Percentiles rank a stretch among this genome's conserved stretches.
Conservation (phyloP, 1,284 basidiomycete genomes). For the Austroboletus rostrupii region DNA sequence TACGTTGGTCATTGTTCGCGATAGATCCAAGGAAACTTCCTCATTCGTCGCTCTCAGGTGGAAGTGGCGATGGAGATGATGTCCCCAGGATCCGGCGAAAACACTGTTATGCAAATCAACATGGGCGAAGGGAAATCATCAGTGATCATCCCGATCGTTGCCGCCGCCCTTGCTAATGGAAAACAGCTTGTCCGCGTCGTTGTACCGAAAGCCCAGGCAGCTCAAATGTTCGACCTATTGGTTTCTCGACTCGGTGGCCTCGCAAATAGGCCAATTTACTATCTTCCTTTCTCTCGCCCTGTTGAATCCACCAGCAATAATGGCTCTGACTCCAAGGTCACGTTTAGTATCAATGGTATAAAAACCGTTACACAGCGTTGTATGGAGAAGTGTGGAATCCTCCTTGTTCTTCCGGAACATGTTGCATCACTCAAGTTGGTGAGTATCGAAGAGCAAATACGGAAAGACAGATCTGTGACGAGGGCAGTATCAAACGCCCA, state of each 20-base stretch:
- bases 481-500: not conserved
- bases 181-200: slow-evolving; percentile 43
- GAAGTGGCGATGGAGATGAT: slow-evolving; percentile 44
- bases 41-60: slow-evolving; percentile 30
- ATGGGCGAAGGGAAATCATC: slow-evolving; percentile 37
- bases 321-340: slow-evolving; percentile 1
- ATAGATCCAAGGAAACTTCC: slow-evolving; percentile 34
- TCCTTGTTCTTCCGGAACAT: slow-evolving; percentile 48
- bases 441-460: slow-evolving; percentile 16
- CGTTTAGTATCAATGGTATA: slow-evolving; percentile 12
- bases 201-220: slow-evolving; percentile 41
- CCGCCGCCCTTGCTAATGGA: slow-evolving; percentile 40
- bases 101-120: not conserved
- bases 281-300: slow-evolving; percentile 44
- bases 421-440: slow-evolving; percentile 38
- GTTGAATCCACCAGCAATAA: fast-evolving
- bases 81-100: slow-evolving; percentile 25
- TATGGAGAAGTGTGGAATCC: slow-evolving; percentile 35
- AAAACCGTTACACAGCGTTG: slow-evolving; percentile 34
- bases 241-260: slow-evolving; percentile 43
- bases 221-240: slow-evolving; percentile 47
- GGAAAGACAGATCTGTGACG: fast-evolving
- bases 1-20: not conserved
- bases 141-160: slow-evolving; percentile 47
- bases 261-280: slow-evolving; percentile 42